Conservation (phyloP, 2,329 filamentous ascomycete genomes). For the Fusarium palustre region DNA sequence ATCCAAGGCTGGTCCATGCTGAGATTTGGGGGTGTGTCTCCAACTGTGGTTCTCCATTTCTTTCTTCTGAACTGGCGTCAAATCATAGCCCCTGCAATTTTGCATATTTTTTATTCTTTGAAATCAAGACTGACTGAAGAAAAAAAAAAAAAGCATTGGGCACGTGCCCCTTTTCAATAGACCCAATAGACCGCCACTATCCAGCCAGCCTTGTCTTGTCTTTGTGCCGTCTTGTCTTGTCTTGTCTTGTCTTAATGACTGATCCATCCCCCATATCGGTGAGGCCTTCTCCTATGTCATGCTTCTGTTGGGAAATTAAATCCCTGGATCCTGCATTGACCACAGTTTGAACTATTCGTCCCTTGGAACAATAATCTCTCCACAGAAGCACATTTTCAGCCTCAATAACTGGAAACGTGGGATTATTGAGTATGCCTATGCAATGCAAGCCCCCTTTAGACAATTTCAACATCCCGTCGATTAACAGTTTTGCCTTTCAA, state of each 20-base stretch:
- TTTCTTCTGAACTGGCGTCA: constrained; percentile 8
- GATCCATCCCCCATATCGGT: background rate
- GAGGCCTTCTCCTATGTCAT: constrained; percentile 43
- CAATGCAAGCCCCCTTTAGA: constrained; percentile 26
- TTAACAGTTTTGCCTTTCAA: constrained; percentile 6
- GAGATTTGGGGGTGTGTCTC: constrained; percentile 19
- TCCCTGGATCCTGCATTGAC: constrained; percentile 41
- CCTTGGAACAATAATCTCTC: constrained; percentile 29
- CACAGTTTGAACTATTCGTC: constrained; percentile 31
- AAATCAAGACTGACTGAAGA: background rate
- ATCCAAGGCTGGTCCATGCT: constrained; percentile 8
- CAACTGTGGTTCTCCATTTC: constrained; percentile 8
- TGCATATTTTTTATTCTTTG: constrained; percentile 20
- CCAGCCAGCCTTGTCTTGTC: constrained; percentile 12
- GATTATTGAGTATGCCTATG: background rate
- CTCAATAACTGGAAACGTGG: constrained; percentile 29
- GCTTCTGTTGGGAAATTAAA: constrained; percentile 49
- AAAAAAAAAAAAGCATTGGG: constrained; percentile 2
- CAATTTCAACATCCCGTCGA: background rate
- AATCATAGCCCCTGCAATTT: constrained; percentile 23
- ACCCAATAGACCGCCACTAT: background rate
- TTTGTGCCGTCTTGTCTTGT: constrained; percentile 3
- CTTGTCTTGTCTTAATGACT: background rate
- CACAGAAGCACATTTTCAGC: constrained; percentile 32
- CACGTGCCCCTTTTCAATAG: constrained; percentile 37